Percentiles rank a stretch among this genome's conserved stretches.
These are phyloP conservation scores for Chalciporus piperatus DNA, from an alignment of 768 basidiomycete genomes.

Conservation along the genomic window DNA sequence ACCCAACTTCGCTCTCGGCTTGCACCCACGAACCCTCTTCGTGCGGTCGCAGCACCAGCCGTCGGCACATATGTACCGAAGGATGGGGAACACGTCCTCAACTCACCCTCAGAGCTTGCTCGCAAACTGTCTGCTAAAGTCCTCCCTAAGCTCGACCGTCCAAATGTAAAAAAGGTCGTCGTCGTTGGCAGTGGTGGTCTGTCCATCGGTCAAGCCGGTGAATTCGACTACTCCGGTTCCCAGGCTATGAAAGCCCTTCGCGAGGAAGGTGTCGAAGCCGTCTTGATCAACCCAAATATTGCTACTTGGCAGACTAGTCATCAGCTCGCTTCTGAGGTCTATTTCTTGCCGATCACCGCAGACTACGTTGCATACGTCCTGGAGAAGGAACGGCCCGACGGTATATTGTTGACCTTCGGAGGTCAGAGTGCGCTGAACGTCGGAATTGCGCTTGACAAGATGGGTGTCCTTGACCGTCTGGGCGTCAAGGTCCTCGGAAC, in stretches of 20 bases:
- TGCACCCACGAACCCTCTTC: slow-evolving; percentile 49
- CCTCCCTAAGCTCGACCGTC: slow-evolving; percentile 85
- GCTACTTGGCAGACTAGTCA: slow-evolving; percentile 99
- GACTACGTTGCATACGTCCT: slow-evolving; percentile 99
- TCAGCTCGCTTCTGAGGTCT: slow-evolving; percentile 93
- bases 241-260: slow-evolving; percentile 97
- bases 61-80: slow-evolving; percentile 67
- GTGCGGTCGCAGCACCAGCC: slow-evolving; percentile 71
- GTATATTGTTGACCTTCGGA: slow-evolving; percentile 95
- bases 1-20: slow-evolving; percentile 37
- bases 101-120: slow-evolving; percentile 92
- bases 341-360: slow-evolving; percentile 93
- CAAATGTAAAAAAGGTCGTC: slow-evolving; percentile 91
- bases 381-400: slow-evolving; percentile 97
- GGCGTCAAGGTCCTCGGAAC: slow-evolving; percentile 94
- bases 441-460: slow-evolving; percentile 92
- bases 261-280: slow-evolving; percentile 91
- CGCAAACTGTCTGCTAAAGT: slow-evolving; percentile 92
- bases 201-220: slow-evolving; percentile 96
- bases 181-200: slow-evolving; percentile 97
- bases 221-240: slow-evolving; percentile 99
- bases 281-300: slow-evolving; percentile 98
- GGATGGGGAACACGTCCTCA: slow-evolving; percentile 73
- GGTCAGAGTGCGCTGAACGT: slow-evolving; percentile 98
- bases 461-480: slow-evolving; percentile 92